A percentile compares a stretch with the other conserved stretches of the same genome.
These are phyloP conservation scores for Chaetomium fimeti DNA, from an alignment of 495 filamentous ascomycete species.

Conservation along the genomic window DNA sequence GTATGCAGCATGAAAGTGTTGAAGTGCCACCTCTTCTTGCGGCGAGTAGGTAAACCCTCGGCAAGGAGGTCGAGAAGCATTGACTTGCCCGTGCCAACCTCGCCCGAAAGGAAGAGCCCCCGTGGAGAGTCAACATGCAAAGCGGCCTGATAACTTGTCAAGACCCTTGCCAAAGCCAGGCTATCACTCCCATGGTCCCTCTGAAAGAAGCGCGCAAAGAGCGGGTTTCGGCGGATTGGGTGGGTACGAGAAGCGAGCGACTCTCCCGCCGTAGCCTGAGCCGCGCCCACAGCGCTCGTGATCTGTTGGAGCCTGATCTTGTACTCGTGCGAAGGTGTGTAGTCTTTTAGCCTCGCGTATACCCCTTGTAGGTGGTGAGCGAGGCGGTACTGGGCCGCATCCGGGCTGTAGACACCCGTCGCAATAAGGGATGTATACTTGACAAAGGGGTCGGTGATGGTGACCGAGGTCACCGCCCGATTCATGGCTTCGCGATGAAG, in stretches of 20 bases:
- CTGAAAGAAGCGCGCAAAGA: constrained; percentile 48
- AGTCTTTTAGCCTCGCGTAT: constrained; percentile 65
- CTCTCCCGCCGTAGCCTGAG: constrained; percentile 19
- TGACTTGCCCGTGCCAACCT: constrained; percentile 69
- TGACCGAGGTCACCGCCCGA: constrained; percentile 45
- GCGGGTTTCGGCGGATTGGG: constrained; percentile 50
- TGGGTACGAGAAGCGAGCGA: constrained; percentile 45
- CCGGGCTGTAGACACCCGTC: constrained; percentile 57
- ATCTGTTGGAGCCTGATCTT: constrained; percentile 53
- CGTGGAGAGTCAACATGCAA: constrained; percentile 60
- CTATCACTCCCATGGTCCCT: constrained; percentile 43
- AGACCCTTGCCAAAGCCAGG: constrained; percentile 57
- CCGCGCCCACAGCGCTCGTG: constrained; percentile 42
- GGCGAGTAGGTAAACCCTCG: constrained; percentile 61
- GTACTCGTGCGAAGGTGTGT: constrained; percentile 64
- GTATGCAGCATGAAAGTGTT: constrained; percentile 74
- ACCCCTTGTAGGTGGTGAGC: constrained; percentile 68
- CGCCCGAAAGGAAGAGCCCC: constrained; percentile 66
- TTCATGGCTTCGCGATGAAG: constrained; percentile 28
- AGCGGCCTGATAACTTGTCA: constrained; percentile 63
- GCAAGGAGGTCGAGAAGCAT: constrained; percentile 71
- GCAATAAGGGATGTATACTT: constrained; percentile 64
- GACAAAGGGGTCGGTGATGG: constrained; percentile 70
- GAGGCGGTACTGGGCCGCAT: constrained; percentile 64
- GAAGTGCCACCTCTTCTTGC: constrained; percentile 71